Percentiles rank a stretch among this genome's conserved stretches.
Evolutionary conservation across 2,329 filamentous ascomycete genomes (phyloP).

Genomic region (Pezicula neosporulosa): DNA sequence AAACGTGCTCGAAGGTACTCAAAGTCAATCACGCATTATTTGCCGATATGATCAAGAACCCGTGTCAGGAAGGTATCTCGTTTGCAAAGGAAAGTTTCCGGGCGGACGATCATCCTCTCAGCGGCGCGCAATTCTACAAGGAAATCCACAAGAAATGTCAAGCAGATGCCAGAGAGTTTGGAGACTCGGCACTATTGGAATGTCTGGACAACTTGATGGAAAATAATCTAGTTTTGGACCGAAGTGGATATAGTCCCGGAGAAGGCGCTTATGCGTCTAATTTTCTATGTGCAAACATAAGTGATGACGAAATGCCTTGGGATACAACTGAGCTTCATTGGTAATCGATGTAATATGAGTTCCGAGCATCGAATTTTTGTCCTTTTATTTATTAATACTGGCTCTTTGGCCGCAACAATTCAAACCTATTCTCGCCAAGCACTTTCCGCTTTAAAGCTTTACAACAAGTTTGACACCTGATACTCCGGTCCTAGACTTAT

Average conservation of each 20-base stretch:
- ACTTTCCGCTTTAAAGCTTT: neutral
- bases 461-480: slow-evolving; percentile 31
- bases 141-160: neutral
- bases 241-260: neutral
- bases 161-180: neutral
- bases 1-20: too few species aligned
- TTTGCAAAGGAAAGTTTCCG: too few species aligned
- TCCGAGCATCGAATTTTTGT: too few species aligned
- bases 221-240: slow-evolving; percentile 6
- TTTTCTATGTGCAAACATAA: slow-evolving; percentile 9
- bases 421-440: neutral
- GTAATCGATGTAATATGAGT: neutral
- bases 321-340: slow-evolving; percentile 7
- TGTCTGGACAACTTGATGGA: slow-evolving; percentile 1
- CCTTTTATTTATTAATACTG: too few species aligned
- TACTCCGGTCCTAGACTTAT: slow-evolving; percentile 31
- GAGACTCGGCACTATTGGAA: neutral
- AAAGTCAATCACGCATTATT: too few species aligned
- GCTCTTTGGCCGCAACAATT: neutral
- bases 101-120: too few species aligned
- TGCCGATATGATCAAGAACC: too few species aligned
- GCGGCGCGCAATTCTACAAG: too few species aligned
- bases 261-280: neutral
- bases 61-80: too few species aligned
- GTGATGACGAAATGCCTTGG: slow-evolving; percentile 10